phyloP scores from a whole-genome alignment of 345 rosid genomes.

The Triadica sebifera region DNA sequence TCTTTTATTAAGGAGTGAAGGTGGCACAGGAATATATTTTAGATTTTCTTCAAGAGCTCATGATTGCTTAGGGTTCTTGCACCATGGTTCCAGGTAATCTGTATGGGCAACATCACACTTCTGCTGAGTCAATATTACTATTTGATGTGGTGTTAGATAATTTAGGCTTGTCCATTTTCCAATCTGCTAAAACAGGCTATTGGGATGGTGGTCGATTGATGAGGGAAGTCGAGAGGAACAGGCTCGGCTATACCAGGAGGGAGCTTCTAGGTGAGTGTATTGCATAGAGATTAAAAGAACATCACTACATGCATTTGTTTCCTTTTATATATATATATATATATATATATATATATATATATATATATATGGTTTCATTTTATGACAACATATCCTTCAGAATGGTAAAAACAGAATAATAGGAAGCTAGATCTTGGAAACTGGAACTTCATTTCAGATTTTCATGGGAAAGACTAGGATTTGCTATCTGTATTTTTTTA shows the following conservation, averaged over 20 bases:
- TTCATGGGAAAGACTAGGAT: not conserved
- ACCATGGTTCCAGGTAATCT: conserved; percentile 92
- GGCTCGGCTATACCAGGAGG: conserved; percentile 69
- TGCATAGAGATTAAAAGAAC: not conserved
- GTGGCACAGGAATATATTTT: conserved; percentile 71
- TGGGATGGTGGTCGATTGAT: conserved; percentile 99
- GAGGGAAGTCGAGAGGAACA: conserved; percentile 95
- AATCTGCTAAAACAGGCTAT: conserved; percentile 49
- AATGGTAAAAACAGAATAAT: not conserved
- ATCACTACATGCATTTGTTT: not conserved
- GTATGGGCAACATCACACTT: not conserved
- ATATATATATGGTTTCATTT: not conserved
- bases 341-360: too few species aligned
- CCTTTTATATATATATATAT: too few species aligned
- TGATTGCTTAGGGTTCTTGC: conserved; percentile 85
- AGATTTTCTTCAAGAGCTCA: conserved; percentile 64
- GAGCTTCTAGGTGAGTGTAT: conserved; percentile 62
- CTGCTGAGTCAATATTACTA: not conserved
- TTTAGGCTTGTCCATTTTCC: conserved; percentile 14
- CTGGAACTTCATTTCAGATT: not conserved
- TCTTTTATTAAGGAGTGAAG: conserved; percentile 62
- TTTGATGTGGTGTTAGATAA: conserved; percentile 9
- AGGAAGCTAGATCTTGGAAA: not conserved
- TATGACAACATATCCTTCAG: not conserved
- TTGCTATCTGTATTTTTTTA: not conserved